A percentile compares a stretch with the other conserved stretches of the same genome.
phyloP scores from a whole-genome alignment of 768 basidiomycete species.

The Hygrophorus pudorinus region DNA sequence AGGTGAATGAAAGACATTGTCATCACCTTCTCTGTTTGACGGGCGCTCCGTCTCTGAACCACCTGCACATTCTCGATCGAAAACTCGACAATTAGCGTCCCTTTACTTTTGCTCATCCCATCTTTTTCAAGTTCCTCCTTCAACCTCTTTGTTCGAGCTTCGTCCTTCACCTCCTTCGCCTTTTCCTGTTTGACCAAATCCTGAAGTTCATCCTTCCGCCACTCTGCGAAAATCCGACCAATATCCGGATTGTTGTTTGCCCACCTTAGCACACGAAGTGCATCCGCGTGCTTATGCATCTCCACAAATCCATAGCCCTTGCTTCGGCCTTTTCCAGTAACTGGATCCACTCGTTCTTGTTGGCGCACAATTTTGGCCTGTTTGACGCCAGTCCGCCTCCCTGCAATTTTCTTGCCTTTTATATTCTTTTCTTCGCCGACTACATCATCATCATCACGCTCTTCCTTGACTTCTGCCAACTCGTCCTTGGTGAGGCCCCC shows the following conservation, averaged over 20 bases:
- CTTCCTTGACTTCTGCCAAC: constrained; percentile 33
- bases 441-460: constrained; percentile 17
- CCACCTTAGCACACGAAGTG: constrained; percentile 86
- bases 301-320: constrained; percentile 97
- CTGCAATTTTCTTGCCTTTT: constrained; percentile 17
- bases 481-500: constrained; percentile 66
- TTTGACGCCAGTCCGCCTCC: constrained; percentile 43
- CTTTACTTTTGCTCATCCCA: constrained; percentile 29
- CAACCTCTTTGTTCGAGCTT: constrained; percentile 44
- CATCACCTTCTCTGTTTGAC: constrained; percentile 29
- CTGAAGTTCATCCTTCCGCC: constrained; percentile 79
- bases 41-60: constrained; percentile 61
- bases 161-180: constrained; percentile 34
- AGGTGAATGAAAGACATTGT: constrained; percentile 13
- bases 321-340: constrained; percentile 80
- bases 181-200: constrained; percentile 50
- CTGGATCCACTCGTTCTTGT: constrained; percentile 76
- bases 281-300: constrained; percentile 80
- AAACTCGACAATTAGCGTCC: constrained; percentile 80
- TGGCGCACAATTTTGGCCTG: constrained; percentile 92
- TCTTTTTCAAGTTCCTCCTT: constrained; percentile 45
- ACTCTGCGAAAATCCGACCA: constrained; percentile 52
- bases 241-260: constrained; percentile 81
- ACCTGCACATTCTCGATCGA: constrained; percentile 94
- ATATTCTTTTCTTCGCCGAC: constrained; percentile 15